A percentile compares a stretch with the other conserved stretches of the same genome.
Evolutionary conservation across 306 rosid genomes (phyloP).

Genomic region (Prunus mongolica): DNA sequence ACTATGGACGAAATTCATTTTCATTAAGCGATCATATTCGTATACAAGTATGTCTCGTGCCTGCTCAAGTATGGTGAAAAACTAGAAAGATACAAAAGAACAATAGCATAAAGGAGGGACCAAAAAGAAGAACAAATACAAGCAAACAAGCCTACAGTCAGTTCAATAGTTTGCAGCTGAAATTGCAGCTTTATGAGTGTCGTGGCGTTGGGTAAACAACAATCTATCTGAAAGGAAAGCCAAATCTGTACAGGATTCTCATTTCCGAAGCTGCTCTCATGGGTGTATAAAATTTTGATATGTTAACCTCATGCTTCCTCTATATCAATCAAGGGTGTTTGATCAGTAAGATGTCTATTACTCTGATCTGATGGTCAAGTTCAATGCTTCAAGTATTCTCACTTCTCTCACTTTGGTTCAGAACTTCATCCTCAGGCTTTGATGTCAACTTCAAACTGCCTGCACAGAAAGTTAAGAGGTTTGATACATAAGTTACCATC

Average conservation of each 20-base stretch:
- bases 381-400: too few species aligned
- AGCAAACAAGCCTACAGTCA: constrained; percentile 29
- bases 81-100: constrained; percentile 22
- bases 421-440: constrained; percentile 61
- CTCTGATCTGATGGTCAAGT: too few species aligned
- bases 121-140: not conserved
- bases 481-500: constrained; percentile 1
- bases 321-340: too few species aligned
- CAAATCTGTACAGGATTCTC: constrained; percentile 55
- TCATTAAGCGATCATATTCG: constrained; percentile 44
- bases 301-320: too few species aligned
- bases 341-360: too few species aligned
- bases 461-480: constrained; percentile 24
- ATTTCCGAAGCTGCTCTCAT: not conserved
- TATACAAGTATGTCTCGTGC: constrained; percentile 50
- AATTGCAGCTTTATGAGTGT: constrained; percentile 13
- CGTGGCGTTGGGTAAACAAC: constrained; percentile 6
- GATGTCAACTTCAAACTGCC: constrained; percentile 57
- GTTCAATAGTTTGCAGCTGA: constrained; percentile 30
- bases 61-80: constrained; percentile 41
- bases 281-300: too few species aligned
- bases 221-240: constrained; percentile 29
- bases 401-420: constrained; percentile 32
- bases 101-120: constrained; percentile 14
- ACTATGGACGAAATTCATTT: constrained; percentile 8